phyloP scores from a whole-genome alignment of 805 yeast species.

The Lipomyces japonicus region DNA sequence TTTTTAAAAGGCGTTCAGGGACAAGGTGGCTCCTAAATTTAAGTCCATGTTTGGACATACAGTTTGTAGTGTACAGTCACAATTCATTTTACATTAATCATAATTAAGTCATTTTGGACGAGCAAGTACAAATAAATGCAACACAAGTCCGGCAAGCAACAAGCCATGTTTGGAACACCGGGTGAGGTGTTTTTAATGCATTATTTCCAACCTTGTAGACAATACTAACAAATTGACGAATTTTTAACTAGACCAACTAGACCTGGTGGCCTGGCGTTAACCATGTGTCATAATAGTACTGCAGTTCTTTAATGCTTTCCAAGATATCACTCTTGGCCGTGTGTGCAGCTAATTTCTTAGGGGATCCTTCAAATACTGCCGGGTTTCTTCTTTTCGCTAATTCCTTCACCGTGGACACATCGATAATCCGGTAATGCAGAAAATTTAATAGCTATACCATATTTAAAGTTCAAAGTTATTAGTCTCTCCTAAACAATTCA shows the following conservation, averaged over 20 bases:
- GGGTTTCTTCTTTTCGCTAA: conserved; percentile 75
- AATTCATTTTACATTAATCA: too few relatives aligned
- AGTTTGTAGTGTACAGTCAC: too few relatives aligned
- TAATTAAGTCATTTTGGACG: too few relatives aligned
- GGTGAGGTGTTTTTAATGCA: not conserved
- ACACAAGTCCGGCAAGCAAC: too few relatives aligned
- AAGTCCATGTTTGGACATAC: too few relatives aligned
- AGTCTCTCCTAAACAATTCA: not conserved
- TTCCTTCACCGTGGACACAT: conserved; percentile 85
- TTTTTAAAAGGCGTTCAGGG: too few relatives aligned
- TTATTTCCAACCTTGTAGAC: not conserved
- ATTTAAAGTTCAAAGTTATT: conserved; percentile 36
- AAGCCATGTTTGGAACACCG: not conserved
- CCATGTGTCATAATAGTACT: conserved; percentile 70
- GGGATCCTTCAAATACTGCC: conserved; percentile 51
- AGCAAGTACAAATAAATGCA: too few relatives aligned
- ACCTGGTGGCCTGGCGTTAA: conserved; percentile 26
- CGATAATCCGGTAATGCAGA: conserved; percentile 74
- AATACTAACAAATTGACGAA: not conserved
- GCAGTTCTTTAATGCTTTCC: conserved; percentile 81
- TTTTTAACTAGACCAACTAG: not conserved
- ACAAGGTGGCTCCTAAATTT: too few relatives aligned
- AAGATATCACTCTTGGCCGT: conserved; percentile 86
- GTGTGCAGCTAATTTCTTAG: conserved; percentile 65
- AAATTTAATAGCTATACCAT: conserved; percentile 43